A percentile compares a stretch with the other conserved stretches of the same genome.
These are phyloP conservation scores for Amphibolis antarctica DNA, from an alignment of 106 monocot genomes.

Conservation along the genomic window DNA sequence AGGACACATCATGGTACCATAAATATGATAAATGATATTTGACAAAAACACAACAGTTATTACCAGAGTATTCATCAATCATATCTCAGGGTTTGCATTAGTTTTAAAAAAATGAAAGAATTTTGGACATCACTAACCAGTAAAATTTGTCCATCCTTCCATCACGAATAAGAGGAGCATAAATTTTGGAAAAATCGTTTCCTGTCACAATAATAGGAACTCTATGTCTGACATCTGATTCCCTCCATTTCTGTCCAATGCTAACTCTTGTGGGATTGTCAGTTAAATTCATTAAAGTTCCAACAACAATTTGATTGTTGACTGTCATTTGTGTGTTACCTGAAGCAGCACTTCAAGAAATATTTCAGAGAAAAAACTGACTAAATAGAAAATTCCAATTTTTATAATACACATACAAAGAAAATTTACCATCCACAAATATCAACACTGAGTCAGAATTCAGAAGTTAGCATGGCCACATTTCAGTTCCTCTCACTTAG, in stretches of 20 bases:
- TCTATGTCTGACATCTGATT: conserved; percentile 72
- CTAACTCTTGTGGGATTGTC: conserved; percentile 93
- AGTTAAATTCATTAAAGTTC: conserved; percentile 82
- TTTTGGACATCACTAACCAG: conserved; percentile 30
- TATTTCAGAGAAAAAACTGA: neutral
- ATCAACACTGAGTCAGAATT: no score
- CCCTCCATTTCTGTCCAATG: conserved; percentile 89
- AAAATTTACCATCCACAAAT: no score
- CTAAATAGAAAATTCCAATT: no score
- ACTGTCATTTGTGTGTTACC: conserved; percentile 97
- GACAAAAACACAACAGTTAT: neutral
- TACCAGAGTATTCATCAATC: neutral
- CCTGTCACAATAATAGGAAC: conserved; percentile 84
- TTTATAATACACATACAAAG: no score
- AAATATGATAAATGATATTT: neutral
- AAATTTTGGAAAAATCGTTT: conserved; percentile 85
- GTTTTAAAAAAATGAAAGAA: conserved; percentile 1
- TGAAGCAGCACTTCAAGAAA: conserved; percentile 12
- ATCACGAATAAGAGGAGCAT: conserved; percentile 93
- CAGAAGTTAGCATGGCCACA: no score
- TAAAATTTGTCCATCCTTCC: conserved; percentile 98
- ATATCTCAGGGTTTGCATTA: neutral
- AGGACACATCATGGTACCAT: no score
- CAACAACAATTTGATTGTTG: conserved; percentile 93
- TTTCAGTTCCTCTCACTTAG: no score